Percentiles rank a stretch among this genome's conserved stretches.
These are phyloP conservation scores for Leccinum pellstonianum DNA, from an alignment of 768 basidiomycete species.

Conservation along the genomic window DNA sequence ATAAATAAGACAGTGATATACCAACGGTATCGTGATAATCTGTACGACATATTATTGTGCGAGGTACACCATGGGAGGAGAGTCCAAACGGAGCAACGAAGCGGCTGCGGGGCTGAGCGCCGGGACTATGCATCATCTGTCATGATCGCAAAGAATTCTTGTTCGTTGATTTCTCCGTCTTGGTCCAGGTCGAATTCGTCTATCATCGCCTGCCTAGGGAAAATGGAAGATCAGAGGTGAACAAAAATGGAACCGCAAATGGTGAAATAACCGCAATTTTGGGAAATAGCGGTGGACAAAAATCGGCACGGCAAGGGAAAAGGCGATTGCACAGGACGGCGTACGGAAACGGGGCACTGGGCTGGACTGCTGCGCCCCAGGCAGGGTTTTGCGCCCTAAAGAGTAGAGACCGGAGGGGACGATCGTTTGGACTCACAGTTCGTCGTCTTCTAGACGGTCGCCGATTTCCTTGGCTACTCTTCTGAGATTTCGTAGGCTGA, in stretches of 20 bases:
- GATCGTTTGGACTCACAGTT: constrained; percentile 67
- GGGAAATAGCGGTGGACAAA: constrained; percentile 29
- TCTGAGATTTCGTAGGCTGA: constrained; percentile 84
- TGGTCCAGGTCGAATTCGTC: constrained; percentile 99
- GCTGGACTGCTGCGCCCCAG: constrained; percentile 25
- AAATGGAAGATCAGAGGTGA: constrained; percentile 31
- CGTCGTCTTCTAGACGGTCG: constrained; percentile 92
- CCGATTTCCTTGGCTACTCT: constrained; percentile 97
- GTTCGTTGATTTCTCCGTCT: constrained; percentile 95
- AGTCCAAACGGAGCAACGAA: neutral
- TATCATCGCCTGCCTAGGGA: constrained; percentile 95
- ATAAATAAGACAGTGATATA: constrained; percentile 19
- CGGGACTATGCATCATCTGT: constrained; percentile 72
- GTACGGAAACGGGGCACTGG: constrained; percentile 31
- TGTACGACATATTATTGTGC: neutral
- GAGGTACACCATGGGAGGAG: neutral
- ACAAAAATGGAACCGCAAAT: constrained; percentile 27
- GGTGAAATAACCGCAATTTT: constrained; percentile 13
- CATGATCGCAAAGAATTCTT: constrained; percentile 98
- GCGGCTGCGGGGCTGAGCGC: neutral
- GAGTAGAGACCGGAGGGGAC: constrained; percentile 5
- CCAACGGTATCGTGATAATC: constrained; percentile 12
- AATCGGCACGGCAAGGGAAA: constrained; percentile 16
- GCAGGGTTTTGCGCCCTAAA: constrained; percentile 18
- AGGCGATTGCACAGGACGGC: constrained; percentile 19